Percentiles rank a stretch among this genome's conserved stretches.
These are phyloP conservation scores for Lagenidium giganteum DNA, from an alignment of 352 stramenopile genomes.

Conservation along the genomic window DNA sequence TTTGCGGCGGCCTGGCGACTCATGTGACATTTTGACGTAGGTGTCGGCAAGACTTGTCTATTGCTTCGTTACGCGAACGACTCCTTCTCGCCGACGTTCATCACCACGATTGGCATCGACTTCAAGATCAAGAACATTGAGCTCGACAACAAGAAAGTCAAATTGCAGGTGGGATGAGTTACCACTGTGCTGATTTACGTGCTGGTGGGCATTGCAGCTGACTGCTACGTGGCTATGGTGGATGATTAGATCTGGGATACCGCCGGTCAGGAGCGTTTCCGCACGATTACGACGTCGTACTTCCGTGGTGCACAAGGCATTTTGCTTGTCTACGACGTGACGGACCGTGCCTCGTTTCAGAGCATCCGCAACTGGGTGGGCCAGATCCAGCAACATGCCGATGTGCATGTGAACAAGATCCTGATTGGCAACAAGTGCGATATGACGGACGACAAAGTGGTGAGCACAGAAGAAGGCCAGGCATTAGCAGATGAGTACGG, in stretches of 20 bases:
- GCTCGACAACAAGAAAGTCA: conserved; percentile 94
- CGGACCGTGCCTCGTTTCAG: conserved; percentile 95
- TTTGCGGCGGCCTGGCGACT: neutral
- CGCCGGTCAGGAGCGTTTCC: conserved; percentile 96
- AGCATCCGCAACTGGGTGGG: conserved; percentile 96
- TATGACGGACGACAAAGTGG: conserved; percentile 94
- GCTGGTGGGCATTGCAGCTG: no score
- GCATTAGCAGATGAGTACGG: conserved; percentile 90
- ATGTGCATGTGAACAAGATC: conserved; percentile 99
- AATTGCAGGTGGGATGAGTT: no score
- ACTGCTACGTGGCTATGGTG: no score
- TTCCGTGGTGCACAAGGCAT: conserved; percentile 98
- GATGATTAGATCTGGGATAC: conserved; percentile 99
- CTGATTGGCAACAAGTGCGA: conserved; percentile 99
- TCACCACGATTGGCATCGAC: conserved; percentile 79
- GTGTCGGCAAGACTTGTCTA: conserved; percentile 80
- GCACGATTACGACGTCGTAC: conserved; percentile 98
- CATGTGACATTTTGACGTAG: conserved; percentile 20
- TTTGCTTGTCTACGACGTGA: conserved; percentile 97
- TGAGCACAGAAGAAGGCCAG: conserved; percentile 90
- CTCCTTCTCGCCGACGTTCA: conserved; percentile 82
- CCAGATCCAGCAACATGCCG: conserved; percentile 95
- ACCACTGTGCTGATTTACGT: no score
- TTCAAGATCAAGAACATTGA: conserved; percentile 89
- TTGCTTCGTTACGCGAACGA: conserved; percentile 80